phyloP scores from a whole-genome alignment of 768 basidiomycete genomes.

The Punctularia strigosozonata region DNA sequence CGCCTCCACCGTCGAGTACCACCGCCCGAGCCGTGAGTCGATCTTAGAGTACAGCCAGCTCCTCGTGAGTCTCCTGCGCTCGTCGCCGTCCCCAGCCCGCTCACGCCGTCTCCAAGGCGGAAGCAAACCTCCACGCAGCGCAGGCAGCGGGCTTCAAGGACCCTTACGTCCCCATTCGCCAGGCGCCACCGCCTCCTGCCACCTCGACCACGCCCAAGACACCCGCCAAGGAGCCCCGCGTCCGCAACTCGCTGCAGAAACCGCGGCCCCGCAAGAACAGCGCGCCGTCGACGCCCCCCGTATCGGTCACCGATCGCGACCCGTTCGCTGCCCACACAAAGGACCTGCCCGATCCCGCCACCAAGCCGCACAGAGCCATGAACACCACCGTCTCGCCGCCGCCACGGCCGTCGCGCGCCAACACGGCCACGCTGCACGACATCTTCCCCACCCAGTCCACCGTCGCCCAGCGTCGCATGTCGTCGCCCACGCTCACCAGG shows the following conservation, averaged over 20 bases:
- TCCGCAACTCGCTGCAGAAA: slow-evolving; percentile 54
- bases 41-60: slow-evolving; percentile 72
- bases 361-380: slow-evolving; percentile 19
- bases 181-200: slow-evolving; percentile 32
- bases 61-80: too few relatives aligned
- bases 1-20: slow-evolving; percentile 54
- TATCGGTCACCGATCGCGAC: slow-evolving; percentile 35
- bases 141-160: slow-evolving; percentile 31
- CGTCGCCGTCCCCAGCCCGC: too few relatives aligned
- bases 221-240: slow-evolving; percentile 18
- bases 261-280: slow-evolving; percentile 44
- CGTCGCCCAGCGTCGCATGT: slow-evolving; percentile 36
- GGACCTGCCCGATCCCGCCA: slow-evolving; percentile 16
- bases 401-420: slow-evolving; percentile 72
- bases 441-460: slow-evolving; percentile 38
- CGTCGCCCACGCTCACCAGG: slow-evolving; percentile 27
- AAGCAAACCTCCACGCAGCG: slow-evolving; percentile 44
- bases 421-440: slow-evolving; percentile 74
- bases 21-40: slow-evolving; percentile 61
- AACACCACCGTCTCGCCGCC: slow-evolving; percentile 42
- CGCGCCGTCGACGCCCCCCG: slow-evolving; percentile 23
- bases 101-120: too few relatives aligned
- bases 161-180: slow-evolving; percentile 32
- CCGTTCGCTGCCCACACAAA: slow-evolving; percentile 35
- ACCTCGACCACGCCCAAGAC: slow-evolving; percentile 18